Evolutionary conservation across 345 rosid genomes (phyloP), one percentile per base, ranked within the genome.

Genomic region (Gossypium raimondii): DNA sequence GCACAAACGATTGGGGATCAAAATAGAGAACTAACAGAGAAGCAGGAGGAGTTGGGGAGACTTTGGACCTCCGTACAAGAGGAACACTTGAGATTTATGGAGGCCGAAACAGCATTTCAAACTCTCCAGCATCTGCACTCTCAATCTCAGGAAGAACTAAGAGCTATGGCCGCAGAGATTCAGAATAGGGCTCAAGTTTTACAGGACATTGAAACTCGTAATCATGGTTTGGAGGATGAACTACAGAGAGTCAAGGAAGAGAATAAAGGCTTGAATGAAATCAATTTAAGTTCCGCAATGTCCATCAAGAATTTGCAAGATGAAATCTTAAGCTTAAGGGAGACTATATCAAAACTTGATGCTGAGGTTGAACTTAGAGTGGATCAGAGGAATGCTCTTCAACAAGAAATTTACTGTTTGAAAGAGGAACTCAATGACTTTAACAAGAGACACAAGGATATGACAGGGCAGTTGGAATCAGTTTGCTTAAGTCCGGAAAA

Each of bases 51-150:
- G 82, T 73, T 91, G 85, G 93, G 92, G 60, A 89, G 81, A 74
- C 87, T 95, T 25, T 93, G 98, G 98, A 79, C 91, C 55, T 82
- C 87, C 80, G 79, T 95, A 77, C 97, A 93, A 84, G 97, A 93
- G 82, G 99, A 95, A 79, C 90, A 88, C 75, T 83, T 86, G 79
- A 87, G 96, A 43, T 95, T 91, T 52, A 22, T 89, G 79, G 97
- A 95, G 85, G 99, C 99, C 59, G 99, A 95, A 79, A 95, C 99
- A 7, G 98, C 99, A 67, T 95, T 95, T 82, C 99, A 95, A 81
- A 91, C 99, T 59, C 78, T 95, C 81, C 99, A 93, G 76, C 91
- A 91, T 77, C 78, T 95, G 82, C 97, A 93, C 81, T 89, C 99
- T 82, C 96, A 89, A 73, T 93, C 99, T 78, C 97, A 89, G 86